Conservation (phyloP, 768 basidiomycete genomes). For the Coprinellus micaceus region DNA sequence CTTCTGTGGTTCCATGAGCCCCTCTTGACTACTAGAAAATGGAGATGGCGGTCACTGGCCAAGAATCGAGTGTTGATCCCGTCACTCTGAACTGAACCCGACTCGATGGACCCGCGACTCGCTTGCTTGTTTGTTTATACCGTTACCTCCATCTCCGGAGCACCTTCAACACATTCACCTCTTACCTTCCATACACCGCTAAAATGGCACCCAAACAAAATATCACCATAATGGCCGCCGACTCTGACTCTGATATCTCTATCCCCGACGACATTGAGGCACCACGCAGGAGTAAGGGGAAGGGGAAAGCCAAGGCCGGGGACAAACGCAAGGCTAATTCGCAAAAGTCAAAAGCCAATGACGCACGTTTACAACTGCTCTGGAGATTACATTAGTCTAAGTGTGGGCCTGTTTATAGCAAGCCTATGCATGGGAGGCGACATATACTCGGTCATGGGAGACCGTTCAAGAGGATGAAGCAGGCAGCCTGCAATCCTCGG, state of each 20-base stretch:
- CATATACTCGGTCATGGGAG: constrained; percentile 94
- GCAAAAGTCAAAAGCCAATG: constrained; percentile 42
- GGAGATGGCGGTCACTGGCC: background rate
- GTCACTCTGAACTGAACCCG: background rate
- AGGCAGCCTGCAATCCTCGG: constrained; percentile 86
- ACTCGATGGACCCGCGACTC: background rate
- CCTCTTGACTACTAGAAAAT: background rate
- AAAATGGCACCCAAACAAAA: constrained; percentile 35
- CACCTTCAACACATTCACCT: background rate
- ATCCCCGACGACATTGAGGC: constrained; percentile 48
- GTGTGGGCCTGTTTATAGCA: constrained; percentile 56
- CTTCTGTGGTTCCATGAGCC: no score
- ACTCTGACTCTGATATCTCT: constrained; percentile 73
- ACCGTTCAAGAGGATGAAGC: constrained; percentile 94
- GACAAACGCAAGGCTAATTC: constrained; percentile 55
- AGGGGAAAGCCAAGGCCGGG: constrained; percentile 50
- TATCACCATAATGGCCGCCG: constrained; percentile 46
- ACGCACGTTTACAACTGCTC: constrained; percentile 27
- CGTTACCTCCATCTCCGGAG: background rate
- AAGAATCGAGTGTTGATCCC: background rate
- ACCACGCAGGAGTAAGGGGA: constrained; percentile 47
- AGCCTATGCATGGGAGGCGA: constrained; percentile 95
- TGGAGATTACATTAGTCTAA: no score
- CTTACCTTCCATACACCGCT: background rate
- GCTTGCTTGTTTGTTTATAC: background rate